Evolutionary conservation across 1,284 basidiomycete genomes (phyloP).

Genomic region (Schizopora paradoxa): DNA sequence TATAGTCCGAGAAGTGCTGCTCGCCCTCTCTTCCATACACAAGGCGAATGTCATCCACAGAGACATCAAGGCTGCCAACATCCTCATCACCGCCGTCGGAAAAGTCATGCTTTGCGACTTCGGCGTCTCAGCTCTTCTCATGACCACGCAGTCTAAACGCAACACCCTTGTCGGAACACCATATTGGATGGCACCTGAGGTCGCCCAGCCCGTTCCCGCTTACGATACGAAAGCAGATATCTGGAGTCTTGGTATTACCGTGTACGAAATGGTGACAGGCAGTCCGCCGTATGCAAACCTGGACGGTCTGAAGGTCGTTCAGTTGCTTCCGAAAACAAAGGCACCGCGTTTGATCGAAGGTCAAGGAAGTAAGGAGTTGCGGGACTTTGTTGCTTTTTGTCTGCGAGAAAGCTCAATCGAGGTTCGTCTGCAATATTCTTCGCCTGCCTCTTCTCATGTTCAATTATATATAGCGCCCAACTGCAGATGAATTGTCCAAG

Average conservation of each 20-base stretch:
- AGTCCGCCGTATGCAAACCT: constrained; percentile 85
- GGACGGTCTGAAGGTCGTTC: constrained; percentile 81
- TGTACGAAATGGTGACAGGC: constrained; percentile 95
- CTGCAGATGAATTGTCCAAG: constrained; percentile 86
- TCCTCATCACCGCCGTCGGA: constrained; percentile 82
- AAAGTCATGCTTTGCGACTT: constrained; percentile 96
- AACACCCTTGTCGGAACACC: constrained; percentile 95
- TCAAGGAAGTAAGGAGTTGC: constrained; percentile 79
- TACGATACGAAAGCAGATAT: constrained; percentile 97
- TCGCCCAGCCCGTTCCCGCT: constrained; percentile 79
- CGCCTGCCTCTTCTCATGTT: constrained; percentile 9
- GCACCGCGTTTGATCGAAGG: constrained; percentile 78
- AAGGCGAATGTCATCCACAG: constrained; percentile 93
- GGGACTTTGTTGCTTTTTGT: constrained; percentile 85
- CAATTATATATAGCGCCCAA: constrained; percentile 57
- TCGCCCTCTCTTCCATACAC: constrained; percentile 85
- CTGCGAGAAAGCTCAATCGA: constrained; percentile 79
- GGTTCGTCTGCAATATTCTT: constrained; percentile 42
- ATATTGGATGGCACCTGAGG: constrained; percentile 99
- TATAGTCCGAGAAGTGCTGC: constrained; percentile 86
- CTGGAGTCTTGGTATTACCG: constrained; percentile 93
- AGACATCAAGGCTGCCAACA: constrained; percentile 95
- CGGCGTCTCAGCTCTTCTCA: constrained; percentile 90
- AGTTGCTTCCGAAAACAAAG: constrained; percentile 84
- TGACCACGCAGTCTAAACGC: constrained; percentile 83